phyloP scores from a whole-genome alignment of 139 green algal genomes.

The Coccomyxa sp. region DNA sequence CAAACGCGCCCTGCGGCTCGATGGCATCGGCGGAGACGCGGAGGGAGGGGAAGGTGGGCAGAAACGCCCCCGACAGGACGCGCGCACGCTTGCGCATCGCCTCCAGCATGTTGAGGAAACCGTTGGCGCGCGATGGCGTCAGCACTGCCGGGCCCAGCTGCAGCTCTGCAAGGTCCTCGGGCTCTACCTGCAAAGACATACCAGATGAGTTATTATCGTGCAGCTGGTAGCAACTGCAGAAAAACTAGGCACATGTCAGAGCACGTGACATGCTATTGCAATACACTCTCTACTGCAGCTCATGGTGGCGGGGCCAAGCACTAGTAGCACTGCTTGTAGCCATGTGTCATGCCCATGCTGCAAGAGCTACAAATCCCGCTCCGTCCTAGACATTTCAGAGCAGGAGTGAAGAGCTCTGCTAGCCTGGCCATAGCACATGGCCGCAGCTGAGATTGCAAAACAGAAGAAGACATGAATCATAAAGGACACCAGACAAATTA shows the following conservation, averaged over 20 bases:
- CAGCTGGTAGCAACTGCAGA: not conserved
- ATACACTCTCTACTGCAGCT: not conserved
- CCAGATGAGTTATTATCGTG: not conserved
- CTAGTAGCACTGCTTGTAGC: not conserved
- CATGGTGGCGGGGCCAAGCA: not conserved
- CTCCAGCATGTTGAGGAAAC: constrained; percentile 84
- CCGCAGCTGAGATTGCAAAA: not conserved
- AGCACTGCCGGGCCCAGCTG: constrained; percentile 45
- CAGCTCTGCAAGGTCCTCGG: constrained; percentile 24
- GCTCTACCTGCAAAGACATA: constrained; percentile 22
- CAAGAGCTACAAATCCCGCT: too few species aligned
- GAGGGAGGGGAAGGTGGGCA: constrained; percentile 85
- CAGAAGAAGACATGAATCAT: not conserved
- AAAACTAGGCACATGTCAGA: not conserved
- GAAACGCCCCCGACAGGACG: constrained; percentile 32
- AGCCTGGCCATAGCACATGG: not conserved
- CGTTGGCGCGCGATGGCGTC: constrained; percentile 65
- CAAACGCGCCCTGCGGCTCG: constrained; percentile 73
- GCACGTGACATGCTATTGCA: not conserved
- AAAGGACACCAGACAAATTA: not conserved
- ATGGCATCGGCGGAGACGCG: constrained; percentile 50
- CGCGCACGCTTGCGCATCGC: constrained; percentile 54
- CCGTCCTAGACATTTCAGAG: not conserved
- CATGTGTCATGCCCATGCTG: too few species aligned
- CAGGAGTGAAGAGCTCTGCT: not conserved